Evolutionary conservation across 108 stramenopile species (phyloP).

Genomic region (Mayamaea pseudoterrestris): DNA sequence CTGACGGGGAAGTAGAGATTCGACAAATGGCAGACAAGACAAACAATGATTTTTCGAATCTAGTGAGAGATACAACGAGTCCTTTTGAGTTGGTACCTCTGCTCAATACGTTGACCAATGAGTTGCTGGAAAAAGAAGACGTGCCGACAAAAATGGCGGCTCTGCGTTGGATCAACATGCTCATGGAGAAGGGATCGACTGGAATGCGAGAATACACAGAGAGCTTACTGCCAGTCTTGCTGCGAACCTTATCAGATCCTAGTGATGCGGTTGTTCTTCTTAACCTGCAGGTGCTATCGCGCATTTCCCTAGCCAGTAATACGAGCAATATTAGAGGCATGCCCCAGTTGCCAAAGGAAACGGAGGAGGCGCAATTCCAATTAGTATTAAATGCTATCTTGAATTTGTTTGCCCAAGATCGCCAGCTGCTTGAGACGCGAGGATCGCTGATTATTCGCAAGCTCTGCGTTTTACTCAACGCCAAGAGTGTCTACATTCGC

Average conservation of each 20-base stretch:
- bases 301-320: conserved; percentile 57
- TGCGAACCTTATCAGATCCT: conserved; percentile 87
- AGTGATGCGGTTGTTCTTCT: conserved; percentile 86
- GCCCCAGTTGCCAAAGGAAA: conserved; percentile 9
- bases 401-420: conserved; percentile 77
- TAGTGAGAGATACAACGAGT: conserved; percentile 64
- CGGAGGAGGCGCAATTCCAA: conserved; percentile 76
- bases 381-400: conserved; percentile 89
- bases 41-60: conserved; percentile 68
- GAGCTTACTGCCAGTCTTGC: conserved; percentile 78
- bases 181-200: conserved; percentile 83
- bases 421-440: conserved; percentile 85
- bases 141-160: conserved; percentile 91
- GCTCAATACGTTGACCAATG: conserved; percentile 76
- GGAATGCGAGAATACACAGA: conserved; percentile 88
- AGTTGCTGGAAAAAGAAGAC: conserved; percentile 76
- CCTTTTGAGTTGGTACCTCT: conserved; percentile 77
- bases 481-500: conserved; percentile 86
- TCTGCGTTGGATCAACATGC: conserved; percentile 95
- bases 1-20: conserved; percentile 85
- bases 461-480: conserved; percentile 88
- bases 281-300: conserved; percentile 89
- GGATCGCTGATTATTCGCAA: conserved; percentile 95
- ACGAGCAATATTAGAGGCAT: conserved; percentile 5
- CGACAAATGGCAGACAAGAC: conserved; percentile 82